Conservation (phyloP, 2,329 filamentous ascomycete genomes). For the Pseudocercospora crystallina region DNA sequence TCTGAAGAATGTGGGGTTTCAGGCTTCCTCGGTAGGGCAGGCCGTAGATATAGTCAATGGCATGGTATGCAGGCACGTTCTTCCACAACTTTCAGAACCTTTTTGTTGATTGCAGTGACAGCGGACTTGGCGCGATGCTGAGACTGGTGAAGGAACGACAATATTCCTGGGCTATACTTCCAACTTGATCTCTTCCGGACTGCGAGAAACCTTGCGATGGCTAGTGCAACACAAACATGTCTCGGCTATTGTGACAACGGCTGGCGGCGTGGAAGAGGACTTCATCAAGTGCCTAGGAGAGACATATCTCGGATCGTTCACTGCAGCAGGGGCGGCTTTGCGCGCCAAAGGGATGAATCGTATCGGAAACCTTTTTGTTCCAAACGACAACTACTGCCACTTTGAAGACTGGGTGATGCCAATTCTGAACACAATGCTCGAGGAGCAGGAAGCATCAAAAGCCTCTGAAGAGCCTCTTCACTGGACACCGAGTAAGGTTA, state of each 20-base stretch:
- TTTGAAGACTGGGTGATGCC: conserved; percentile 98
- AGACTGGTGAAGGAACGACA: conserved; percentile 76
- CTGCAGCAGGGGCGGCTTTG: conserved; percentile 71
- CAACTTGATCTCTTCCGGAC: conserved; percentile 93
- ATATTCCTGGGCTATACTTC: conserved; percentile 98
- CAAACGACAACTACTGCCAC: conserved; percentile 94
- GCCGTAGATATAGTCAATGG: conserved; percentile 90
- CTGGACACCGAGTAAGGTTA: conserved; percentile 95
- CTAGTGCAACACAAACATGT: conserved; percentile 91
- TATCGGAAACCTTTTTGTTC: conserved; percentile 92
- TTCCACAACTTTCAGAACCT: background rate
- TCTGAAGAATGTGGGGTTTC: conserved; percentile 85
- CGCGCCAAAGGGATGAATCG: conserved; percentile 87
- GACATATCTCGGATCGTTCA: conserved; percentile 89
- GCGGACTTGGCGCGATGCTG: conserved; percentile 78
- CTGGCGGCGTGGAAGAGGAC: conserved; percentile 94
- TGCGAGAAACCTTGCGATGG: conserved; percentile 87
- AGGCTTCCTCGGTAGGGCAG: conserved; percentile 77
- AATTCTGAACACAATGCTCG: conserved; percentile 89
- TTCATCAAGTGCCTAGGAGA: conserved; percentile 96
- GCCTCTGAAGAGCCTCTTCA: conserved; percentile 62
- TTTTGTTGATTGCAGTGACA: conserved; percentile 36
- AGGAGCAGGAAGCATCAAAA: conserved; percentile 83
- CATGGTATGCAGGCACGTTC: conserved; percentile 66
- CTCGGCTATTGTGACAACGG: conserved; percentile 90